Evolutionary conservation across 2,329 filamentous ascomycete genomes (phyloP), one percentile per base, ranked within the genome.

Genomic region (Ophiostoma quercus): DNA sequence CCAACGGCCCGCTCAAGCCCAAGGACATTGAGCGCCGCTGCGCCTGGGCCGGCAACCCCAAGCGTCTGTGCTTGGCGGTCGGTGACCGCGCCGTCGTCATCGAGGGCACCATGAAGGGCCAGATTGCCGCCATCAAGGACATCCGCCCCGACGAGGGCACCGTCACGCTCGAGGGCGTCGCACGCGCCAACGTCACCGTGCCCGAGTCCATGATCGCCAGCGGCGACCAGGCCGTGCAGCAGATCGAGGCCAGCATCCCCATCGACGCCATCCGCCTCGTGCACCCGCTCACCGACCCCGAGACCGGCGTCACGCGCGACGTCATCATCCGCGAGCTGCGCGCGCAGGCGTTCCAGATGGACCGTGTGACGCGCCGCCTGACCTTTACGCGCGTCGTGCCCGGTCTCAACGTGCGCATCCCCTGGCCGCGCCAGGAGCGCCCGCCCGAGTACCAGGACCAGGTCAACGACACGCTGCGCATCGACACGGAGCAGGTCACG

Each of bases 21-120:
- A 60, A 69, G 37, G 74, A 84, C 69, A 71, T 79, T 37, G 77
- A 80, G 70, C 78, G 80, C 73, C 79, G 84, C 57, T 82, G 81
- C 72, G 82, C 79, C 39, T 88, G 86, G 86, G 84, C 84, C n/a
- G 84, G 86, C 63, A 83, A 83, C 47, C 74, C 79, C 41, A 81
- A 82, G 74, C 84, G 84, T 78, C 82, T 91, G 72, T 90, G 88
- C 74, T 81, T 94, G 71, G 85, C 84, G 32, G 76, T 80, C 3
- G 88, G 89, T 7, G 95, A 98, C 79, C 86, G 95, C 71, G 93
- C 97, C 41, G 91, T 94, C 68, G 81, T 98, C 71, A 80, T 92
- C 69, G 87, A 90, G 72, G 94, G 94, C 9, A 85, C 84, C 47
- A 91, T 95, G 76, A 90, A 89, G 81, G 93, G 93, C 75, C 92